phyloP scores from a whole-genome alignment of 495 filamentous ascomycete species.

The Geoglossum glabrum region DNA sequence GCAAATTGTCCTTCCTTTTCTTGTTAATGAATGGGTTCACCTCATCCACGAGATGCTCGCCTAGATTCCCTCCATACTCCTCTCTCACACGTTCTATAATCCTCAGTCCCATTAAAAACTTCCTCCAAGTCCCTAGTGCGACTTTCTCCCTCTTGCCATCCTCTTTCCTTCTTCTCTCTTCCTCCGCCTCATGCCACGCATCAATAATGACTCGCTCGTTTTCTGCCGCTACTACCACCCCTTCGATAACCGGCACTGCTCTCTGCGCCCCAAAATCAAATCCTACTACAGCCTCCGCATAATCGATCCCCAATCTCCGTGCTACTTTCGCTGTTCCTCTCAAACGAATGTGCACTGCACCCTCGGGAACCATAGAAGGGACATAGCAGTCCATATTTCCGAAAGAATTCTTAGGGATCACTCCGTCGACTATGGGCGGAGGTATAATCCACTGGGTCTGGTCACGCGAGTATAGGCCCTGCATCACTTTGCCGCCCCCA shows the following conservation, averaged over 20 bases:
- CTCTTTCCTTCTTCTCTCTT: slow-evolving; percentile 56
- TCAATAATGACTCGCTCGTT: slow-evolving; percentile 55
- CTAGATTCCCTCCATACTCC: slow-evolving; percentile 45
- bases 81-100: slow-evolving; percentile 59
- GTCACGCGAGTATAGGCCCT: slow-evolving; percentile 64
- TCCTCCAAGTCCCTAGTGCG: slow-evolving; percentile 63
- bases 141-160: slow-evolving; percentile 60
- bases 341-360: slow-evolving; percentile 63
- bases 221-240: slow-evolving; percentile 72
- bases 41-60: slow-evolving; percentile 15
- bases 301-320: slow-evolving; percentile 67
- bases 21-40: slow-evolving; percentile 24
- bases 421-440: slow-evolving; percentile 57
- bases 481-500: slow-evolving; percentile 63
- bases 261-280: slow-evolving; percentile 92
- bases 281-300: slow-evolving; percentile 83
- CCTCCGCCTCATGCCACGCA: slow-evolving; percentile 65
- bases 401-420: slow-evolving; percentile 85
- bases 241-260: slow-evolving; percentile 79
- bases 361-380: slow-evolving; percentile 74
- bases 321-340: slow-evolving; percentile 60
- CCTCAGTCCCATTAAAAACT: slow-evolving; percentile 64
- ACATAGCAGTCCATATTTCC: slow-evolving; percentile 96
- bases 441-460: slow-evolving; percentile 93
- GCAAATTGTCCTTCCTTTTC: slow-evolving; percentile 1